Base-by-base conservation (phyloP, 2,329 filamentous ascomycete species). In the Fusarium anguioides region DNA sequence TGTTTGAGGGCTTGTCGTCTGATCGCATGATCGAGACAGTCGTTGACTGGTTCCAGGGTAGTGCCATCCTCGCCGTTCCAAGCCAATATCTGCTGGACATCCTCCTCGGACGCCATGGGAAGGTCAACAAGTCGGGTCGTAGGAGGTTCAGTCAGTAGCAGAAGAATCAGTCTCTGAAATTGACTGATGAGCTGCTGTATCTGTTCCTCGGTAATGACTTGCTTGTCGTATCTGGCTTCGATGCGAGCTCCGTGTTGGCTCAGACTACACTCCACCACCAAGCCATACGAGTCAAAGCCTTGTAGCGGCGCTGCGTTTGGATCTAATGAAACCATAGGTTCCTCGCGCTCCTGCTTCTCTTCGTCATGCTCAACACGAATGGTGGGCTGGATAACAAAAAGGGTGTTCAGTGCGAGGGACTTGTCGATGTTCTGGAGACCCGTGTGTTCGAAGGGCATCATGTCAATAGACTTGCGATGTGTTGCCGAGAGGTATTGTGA, bases 21-120 rank as follows among this genome's bases (percentile, higher is more conserved):
- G 48, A 62, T 62, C 29, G 57, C 54, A 45, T 62, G 37, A 45
- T 62, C 47, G 31, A 62, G 29, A 21, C 57, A 45, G 57, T 31
- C 24, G 14, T 59, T 45, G 14, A 55, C 27, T 37, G 42, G 24
- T 33, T 41, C 33, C 18, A 39, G 35, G 46, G 18, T 40, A 39
- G 33, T 49, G 24, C 44, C 31, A 47, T 47, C 44, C 44, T 36
- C 44, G 21, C 29, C 36, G 44, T 47, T 47, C 44, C 44, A 47
- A 36, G 44, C 31, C 44, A 47, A 47, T 47, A 48, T 48, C 46
- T 48, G 46, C 33, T 48, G 46, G 23, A 48, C 33, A 37, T 48
- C 46, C 33, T 48, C 46, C 46, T 39, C 23, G 33, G 46, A 48
- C 24, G 46, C 46, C 46, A 48, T 39, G n/a, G 46, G 46, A 39